Percentiles rank a stretch among this genome's conserved stretches.
These are phyloP conservation scores for Exophiala bonariae DNA, from an alignment of 2,329 filamentous ascomycete species.

Conservation along the genomic window DNA sequence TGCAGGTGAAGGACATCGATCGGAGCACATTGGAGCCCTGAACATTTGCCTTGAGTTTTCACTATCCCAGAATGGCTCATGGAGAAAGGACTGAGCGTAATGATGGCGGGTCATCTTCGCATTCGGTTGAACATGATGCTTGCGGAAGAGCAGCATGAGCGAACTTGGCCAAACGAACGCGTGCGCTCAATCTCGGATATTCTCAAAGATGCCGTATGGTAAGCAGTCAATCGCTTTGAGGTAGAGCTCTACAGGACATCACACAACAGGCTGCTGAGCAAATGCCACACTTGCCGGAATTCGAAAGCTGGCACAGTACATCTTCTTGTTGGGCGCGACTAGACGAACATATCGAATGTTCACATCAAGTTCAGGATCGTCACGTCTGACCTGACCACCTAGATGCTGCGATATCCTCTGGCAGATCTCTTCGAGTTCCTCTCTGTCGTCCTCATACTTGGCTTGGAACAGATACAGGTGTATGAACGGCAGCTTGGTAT, in stretches of 20 bases:
- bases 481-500: constrained; percentile 70
- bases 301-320: constrained; percentile 94
- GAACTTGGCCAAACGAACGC: no score
- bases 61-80: no score
- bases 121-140: no score
- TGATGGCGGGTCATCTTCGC: no score
- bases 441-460: constrained; percentile 73
- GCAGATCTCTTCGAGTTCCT: constrained; percentile 61
- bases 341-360: constrained; percentile 70
- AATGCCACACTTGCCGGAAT: constrained; percentile 83
- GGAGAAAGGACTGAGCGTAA: no score
- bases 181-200: no score
- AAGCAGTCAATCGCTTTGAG: not conserved
- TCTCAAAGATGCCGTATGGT: no score
- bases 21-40: no score
- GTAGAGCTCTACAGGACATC: not conserved
- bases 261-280: constrained; percentile 21
- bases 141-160: no score
- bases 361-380: constrained; percentile 58
- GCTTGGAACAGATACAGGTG: constrained; percentile 95
- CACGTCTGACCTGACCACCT: constrained; percentile 56
- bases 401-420: constrained; percentile 64
- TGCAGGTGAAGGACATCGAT: no score
- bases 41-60: no score
- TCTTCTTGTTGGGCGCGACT: constrained; percentile 89